Conservation (phyloP, 768 basidiomycete species). For the Russula ochroleuca region DNA sequence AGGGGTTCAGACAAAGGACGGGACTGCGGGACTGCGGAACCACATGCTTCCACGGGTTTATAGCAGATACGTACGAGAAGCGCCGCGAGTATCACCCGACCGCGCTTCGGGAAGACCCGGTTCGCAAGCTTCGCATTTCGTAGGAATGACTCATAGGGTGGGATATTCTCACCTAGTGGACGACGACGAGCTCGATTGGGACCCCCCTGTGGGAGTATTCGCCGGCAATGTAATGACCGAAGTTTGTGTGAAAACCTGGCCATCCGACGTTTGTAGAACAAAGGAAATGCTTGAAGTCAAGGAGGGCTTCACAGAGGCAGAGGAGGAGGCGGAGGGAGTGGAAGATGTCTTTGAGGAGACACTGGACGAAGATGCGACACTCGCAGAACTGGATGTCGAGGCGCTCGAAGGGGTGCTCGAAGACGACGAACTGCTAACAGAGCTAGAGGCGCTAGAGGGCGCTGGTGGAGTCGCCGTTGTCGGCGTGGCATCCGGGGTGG, state of each 20-base stretch:
- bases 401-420: conserved; percentile 3
- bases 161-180: conserved; percentile 27
- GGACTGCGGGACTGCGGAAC: neutral
- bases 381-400: conserved; percentile 3
- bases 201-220: neutral
- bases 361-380: conserved; percentile 14
- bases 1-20: neutral
- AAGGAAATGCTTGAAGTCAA: neutral
- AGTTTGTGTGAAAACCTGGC: conserved; percentile 23
- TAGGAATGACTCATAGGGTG: neutral
- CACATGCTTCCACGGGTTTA: neutral
- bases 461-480: neutral
- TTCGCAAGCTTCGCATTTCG: neutral
- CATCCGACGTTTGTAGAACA: conserved; percentile 16
- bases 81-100: too few relatives aligned
- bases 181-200: neutral
- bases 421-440: neutral
- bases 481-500: conserved; percentile 1
- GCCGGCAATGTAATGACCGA: conserved; percentile 21
- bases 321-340: neutral
- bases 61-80: neutral
- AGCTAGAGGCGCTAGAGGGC: neutral
- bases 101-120: neutral
- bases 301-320: neutral
- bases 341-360: neutral